Evolutionary conservation across 768 basidiomycete genomes (phyloP), one percentile per base, ranked within the genome.

Genomic region (Hygrophorus pudorinus): DNA sequence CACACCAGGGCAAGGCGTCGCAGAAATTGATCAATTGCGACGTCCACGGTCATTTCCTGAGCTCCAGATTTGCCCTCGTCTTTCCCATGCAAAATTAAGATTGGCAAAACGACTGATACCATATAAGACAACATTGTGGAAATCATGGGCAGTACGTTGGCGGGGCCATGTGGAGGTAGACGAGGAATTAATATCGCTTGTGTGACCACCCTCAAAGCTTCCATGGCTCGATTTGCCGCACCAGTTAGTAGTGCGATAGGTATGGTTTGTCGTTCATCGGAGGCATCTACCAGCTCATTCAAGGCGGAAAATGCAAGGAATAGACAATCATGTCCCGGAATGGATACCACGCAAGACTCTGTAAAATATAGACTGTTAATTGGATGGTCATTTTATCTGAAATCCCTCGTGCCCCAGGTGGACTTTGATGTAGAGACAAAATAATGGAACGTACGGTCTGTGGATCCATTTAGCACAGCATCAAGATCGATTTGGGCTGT

Each of bases 191-290:
- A 27, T 44, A 27, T 35, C 39, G 40, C 37, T 17, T 46, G 50
- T 44, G 45, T 13, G 33, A 17, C 35, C 38, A 38, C 43, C 14
- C 51, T 53, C 45, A 65, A 31, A 4, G 59, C 56, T 31, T 64
- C 58, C 9, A 67, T 45, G 14, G 55, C 50, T 7, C 62, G 65
- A 17, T 51, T 49, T 27, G 59, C 59, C 12, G 54, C 57, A 24
- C 62, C 57, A 14, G 60, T 32, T 27, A 67, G 53, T 5, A 59
- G 48, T 13, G 33, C 33, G 33, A 17, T 5, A 3, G 13, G 33
- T 9, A 9, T 35, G n/a, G 33, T 13, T n/a, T n/a, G 13, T 13
- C 17, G 3, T 3, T 35, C 33, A 9, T 35, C 33, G 3, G 9
- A 3, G 33, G 17, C 9, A 5, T 35, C 33, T 13, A 35, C 17